Percentiles rank a stretch among this genome's conserved stretches.
These are phyloP conservation scores for Epichloe elymi DNA, from an alignment of 2,329 filamentous ascomycete species.

Conservation along the genomic window DNA sequence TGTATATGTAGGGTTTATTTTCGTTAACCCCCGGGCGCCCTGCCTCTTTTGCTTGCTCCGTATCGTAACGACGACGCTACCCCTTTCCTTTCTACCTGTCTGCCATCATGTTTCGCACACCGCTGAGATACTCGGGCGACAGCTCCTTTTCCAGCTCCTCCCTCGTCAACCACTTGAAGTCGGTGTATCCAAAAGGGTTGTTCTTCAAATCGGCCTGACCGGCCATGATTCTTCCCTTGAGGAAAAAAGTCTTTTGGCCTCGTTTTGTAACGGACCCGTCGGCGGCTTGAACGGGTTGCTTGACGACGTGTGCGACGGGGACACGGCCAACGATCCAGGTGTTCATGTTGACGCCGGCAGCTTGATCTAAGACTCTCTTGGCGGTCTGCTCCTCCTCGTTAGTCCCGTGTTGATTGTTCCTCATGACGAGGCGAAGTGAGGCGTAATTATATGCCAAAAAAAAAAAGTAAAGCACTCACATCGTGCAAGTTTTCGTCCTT, in stretches of 20 bases:
- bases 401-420: not conserved
- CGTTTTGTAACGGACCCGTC: constrained; percentile 29
- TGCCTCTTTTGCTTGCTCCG: not conserved
- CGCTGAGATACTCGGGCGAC: constrained; percentile 54
- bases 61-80: not conserved
- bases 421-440: too few species aligned
- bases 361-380: constrained; percentile 60
- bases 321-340: constrained; percentile 92
- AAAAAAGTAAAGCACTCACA: constrained; percentile 41
- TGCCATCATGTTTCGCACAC: constrained; percentile 71
- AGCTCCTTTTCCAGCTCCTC: constrained; percentile 69
- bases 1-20: not conserved
- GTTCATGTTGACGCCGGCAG: constrained; percentile 92
- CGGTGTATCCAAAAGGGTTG: constrained; percentile 59
- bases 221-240: constrained; percentile 93
- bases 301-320: constrained; percentile 68
- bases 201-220: constrained; percentile 73
- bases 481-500: constrained; percentile 67
- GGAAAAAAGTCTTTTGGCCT: constrained; percentile 83
- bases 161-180: constrained; percentile 87
- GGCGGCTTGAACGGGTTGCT: constrained; percentile 33
- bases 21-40: not conserved
- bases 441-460: not conserved
- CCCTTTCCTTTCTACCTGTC: constrained; percentile 42
- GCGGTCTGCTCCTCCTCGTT: constrained; percentile 48